A percentile compares a stretch with the other conserved stretches of the same genome.
These are phyloP conservation scores for Ustilago curta DNA, from an alignment of 1,284 basidiomycete genomes.

Conservation along the genomic window DNA sequence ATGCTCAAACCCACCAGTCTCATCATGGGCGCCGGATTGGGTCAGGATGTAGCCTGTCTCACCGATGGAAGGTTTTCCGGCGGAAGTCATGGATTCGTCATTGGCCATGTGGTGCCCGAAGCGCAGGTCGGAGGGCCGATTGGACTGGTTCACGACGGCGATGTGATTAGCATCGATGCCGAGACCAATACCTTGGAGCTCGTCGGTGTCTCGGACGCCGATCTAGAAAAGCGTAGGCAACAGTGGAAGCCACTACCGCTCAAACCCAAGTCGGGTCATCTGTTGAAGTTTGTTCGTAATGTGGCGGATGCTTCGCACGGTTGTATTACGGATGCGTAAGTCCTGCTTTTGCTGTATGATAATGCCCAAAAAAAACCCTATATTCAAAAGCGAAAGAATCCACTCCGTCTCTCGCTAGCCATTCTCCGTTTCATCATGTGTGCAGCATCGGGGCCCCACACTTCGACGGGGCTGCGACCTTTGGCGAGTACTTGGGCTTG, in stretches of 20 bases:
- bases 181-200: constrained; percentile 84
- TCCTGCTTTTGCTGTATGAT: not conserved
- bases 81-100: constrained; percentile 79
- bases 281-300: constrained; percentile 66
- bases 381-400: constrained; percentile 42
- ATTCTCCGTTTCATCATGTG: constrained; percentile 57
- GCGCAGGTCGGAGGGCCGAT: constrained; percentile 91
- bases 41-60: constrained; percentile 88
- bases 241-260: constrained; percentile 84
- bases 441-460: constrained; percentile 62
- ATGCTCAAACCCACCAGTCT: constrained; percentile 79
- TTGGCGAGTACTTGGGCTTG: constrained; percentile 57
- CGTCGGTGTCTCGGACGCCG: constrained; percentile 76
- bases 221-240: constrained; percentile 77
- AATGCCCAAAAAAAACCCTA: no score
- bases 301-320: constrained; percentile 79
- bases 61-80: constrained; percentile 98
- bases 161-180: constrained; percentile 81
- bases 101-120: constrained; percentile 93
- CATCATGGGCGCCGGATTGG: constrained; percentile 83
- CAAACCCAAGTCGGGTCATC: constrained; percentile 80
- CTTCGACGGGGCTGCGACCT: constrained; percentile 56
- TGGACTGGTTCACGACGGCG: constrained; percentile 87
- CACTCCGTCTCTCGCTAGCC: constrained; percentile 57
- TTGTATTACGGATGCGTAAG: constrained; percentile 83